Evolutionary conservation across 2,329 filamentous ascomycete species (phyloP), one percentile per base, ranked within the genome.

Genomic region (Hypoxylon sp.): DNA sequence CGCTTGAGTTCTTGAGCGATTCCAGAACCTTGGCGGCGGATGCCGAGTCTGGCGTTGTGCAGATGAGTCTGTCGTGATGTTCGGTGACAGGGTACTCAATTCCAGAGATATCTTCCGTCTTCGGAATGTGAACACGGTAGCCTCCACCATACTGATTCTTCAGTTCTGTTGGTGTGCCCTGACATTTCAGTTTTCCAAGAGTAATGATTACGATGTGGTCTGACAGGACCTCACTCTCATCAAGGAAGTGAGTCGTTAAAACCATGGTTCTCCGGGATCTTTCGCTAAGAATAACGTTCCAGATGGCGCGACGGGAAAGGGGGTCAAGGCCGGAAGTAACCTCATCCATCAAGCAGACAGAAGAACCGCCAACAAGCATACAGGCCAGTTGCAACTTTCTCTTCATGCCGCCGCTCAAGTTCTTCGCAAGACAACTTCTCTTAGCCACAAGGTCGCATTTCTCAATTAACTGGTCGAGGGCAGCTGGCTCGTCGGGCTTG

Each of bases 331-430:
- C 92, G 50, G 88, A 91, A 8, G 88, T 91, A 5, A 93, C 91
- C 76, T 94, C 92, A 70, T 94, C 92, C 11, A 72, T 86, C 72
- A 91, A 90, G 77, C 92, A 94, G 3, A 94, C 85, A 17, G 86
- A 86, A 50, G 89, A 92, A 6, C 90, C 91, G 54, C 92, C 92
- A 1, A 90, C 92, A 67, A 94, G 88, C 91, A 93, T 93, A 84
- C 93, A 91, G 1, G 91, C 91, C 3, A 94, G 82, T 77, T 94
- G 92, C 5, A 93, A 82, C 76, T 94, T 94, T 51, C 92, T 83
- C 80, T 93, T 94, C 79, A 93, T 92, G 0, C 92, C 92, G 10
- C 92, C 92, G 48, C 90, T 93, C 1, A 94, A 80, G 3, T 90
- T 92, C 72, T 86, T 86, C 0, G 90, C 84, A 63, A 83, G 82